phyloP scores from a whole-genome alignment of 2,329 filamentous ascomycete species.

The Sordariomycetes sp. region DNA sequence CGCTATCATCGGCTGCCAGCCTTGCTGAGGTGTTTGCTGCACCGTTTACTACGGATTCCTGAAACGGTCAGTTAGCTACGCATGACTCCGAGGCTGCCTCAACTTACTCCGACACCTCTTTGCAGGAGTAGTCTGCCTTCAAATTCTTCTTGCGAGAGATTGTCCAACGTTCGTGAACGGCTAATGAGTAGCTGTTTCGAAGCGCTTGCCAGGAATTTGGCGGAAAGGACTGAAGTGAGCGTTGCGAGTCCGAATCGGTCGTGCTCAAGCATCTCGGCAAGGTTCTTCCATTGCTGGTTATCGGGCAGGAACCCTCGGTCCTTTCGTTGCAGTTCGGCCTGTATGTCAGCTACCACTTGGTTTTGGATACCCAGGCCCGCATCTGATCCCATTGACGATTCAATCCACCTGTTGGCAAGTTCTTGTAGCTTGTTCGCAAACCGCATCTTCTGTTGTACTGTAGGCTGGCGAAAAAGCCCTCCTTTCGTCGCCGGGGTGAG shows the following conservation, averaged over 20 bases:
- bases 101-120: too few species aligned
- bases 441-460: not conserved
- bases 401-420: not conserved
- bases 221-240: conserved; percentile 13
- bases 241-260: conserved; percentile 21
- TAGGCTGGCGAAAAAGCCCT: not conserved
- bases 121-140: too few species aligned
- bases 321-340: conserved; percentile 13
- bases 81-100: too few species aligned
- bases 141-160: conserved; percentile 16
- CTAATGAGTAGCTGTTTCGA: conserved; percentile 14
- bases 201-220: conserved; percentile 17
- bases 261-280: conserved; percentile 14
- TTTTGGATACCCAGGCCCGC: too few species aligned
- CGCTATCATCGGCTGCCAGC: too few species aligned
- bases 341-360: too few species aligned
- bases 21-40: too few species aligned
- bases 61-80: too few species aligned
- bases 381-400: too few species aligned
- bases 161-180: conserved; percentile 14
- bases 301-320: conserved; percentile 20
- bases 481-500: too few species aligned
- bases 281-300: conserved; percentile 22
- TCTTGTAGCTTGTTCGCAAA: not conserved
- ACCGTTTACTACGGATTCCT: too few species aligned